Evolutionary conservation across 306 rosid species (phyloP).

Genomic region (Mucuna pruriens): DNA sequence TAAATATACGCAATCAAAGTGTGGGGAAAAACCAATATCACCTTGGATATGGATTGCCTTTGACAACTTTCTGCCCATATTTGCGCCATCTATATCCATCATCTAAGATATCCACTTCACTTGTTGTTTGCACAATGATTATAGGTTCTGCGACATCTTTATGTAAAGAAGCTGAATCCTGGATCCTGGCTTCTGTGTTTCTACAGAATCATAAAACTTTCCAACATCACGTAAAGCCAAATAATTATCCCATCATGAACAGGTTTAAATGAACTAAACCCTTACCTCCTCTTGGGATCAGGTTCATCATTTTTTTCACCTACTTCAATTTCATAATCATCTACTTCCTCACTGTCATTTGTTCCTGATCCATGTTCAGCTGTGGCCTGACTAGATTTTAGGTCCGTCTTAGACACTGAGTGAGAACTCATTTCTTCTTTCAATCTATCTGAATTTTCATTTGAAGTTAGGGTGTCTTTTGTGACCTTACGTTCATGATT

Average conservation of each 20-base stretch:
- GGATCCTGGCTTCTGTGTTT: conserved; percentile 45
- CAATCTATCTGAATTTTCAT: conserved; percentile 44
- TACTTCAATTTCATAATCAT: conserved; percentile 51
- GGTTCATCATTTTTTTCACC: conserved; percentile 66
- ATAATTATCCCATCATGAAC: background rate
- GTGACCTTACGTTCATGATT: conserved; percentile 60
- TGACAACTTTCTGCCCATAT: conserved; percentile 86
- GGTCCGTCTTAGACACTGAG: conserved; percentile 46
- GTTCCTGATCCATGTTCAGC: conserved; percentile 55
- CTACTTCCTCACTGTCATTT: conserved; percentile 68
- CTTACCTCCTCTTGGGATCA: conserved; percentile 67
- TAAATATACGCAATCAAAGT: background rate
- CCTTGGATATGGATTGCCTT: conserved; percentile 87
- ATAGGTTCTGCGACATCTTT: conserved; percentile 72
- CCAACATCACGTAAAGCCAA: background rate
- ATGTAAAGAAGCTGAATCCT: conserved; percentile 61
- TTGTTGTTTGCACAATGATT: conserved; percentile 85
- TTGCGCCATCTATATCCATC: conserved; percentile 92
- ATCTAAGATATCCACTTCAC: conserved; percentile 80
- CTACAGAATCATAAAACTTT: conserved; percentile 43
- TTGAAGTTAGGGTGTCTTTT: conserved; percentile 46
- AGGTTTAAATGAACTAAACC: background rate
- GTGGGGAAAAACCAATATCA: conserved; percentile 27
- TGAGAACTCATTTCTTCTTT: conserved; percentile 21
- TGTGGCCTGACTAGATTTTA: conserved; percentile 56